A percentile compares a stretch with the other conserved stretches of the same genome.
phyloP scores from a whole-genome alignment of 2,329 filamentous ascomycete species.

The Claviceps lovelessii region DNA sequence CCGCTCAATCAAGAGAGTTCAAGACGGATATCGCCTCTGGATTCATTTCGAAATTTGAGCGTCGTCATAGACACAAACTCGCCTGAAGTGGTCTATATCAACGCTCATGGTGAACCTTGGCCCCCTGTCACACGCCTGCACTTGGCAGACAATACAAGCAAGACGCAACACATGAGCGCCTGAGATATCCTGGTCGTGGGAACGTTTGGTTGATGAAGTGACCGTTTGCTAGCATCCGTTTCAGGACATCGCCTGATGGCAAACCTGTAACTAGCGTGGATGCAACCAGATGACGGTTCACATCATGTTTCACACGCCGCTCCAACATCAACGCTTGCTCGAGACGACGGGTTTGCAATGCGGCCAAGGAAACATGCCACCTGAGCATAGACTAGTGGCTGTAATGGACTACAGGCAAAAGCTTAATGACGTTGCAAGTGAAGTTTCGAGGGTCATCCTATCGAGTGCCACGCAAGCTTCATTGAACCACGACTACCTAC shows the following conservation, averaged over 20 bases:
- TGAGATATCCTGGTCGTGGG: neutral
- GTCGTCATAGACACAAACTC: too few relatives aligned
- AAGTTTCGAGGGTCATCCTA: neutral
- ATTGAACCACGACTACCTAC: neutral
- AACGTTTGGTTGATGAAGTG: neutral
- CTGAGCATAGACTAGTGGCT: neutral
- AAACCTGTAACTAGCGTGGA: neutral
- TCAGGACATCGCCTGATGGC: neutral
- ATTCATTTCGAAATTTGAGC: too few relatives aligned
- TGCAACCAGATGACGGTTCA: neutral
- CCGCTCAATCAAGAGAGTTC: too few relatives aligned
- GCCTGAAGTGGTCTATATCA: too few relatives aligned
- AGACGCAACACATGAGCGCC: neutral
- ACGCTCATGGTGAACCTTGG: too few relatives aligned
- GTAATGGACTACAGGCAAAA: neutral
- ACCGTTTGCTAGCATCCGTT: neutral
- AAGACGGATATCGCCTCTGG: too few relatives aligned
- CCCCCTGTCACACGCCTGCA: too few relatives aligned
- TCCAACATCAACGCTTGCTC: neutral
- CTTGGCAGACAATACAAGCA: too few relatives aligned
- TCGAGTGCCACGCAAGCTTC: neutral
- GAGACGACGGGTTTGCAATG: neutral
- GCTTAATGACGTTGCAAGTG: neutral
- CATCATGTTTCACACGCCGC: neutral
- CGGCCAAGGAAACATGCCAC: neutral